A percentile compares a stretch with the other conserved stretches of the same genome.
phyloP scores from a whole-genome alignment of 1,139 yeast species.

The Taphrina populina region DNA sequence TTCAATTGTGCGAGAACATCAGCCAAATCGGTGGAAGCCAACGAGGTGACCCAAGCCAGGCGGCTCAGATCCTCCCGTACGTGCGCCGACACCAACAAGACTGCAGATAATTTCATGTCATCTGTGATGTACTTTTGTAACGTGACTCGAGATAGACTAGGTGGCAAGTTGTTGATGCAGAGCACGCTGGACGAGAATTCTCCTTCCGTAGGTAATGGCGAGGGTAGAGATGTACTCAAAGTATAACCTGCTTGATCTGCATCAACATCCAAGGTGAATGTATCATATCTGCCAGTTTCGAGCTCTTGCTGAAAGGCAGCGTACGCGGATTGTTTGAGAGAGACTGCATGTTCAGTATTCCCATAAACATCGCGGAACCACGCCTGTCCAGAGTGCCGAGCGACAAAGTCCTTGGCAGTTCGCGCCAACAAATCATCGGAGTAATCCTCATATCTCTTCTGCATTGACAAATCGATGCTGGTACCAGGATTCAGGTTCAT shows the following conservation, averaged over 20 bases:
- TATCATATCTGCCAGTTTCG: slow-evolving; percentile 35
- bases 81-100: not conserved
- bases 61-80: slow-evolving; percentile 7
- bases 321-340: slow-evolving; percentile 19
- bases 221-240: slow-evolving; percentile 1
- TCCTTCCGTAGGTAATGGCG: not conserved
- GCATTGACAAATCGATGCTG: slow-evolving; percentile 14
- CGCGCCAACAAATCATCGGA: slow-evolving; percentile 38
- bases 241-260: slow-evolving; percentile 2
- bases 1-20: slow-evolving; percentile 35
- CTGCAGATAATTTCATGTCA: not conserved
- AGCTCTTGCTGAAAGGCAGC: slow-evolving; percentile 33
- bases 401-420: slow-evolving; percentile 39
- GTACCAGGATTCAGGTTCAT: slow-evolving; percentile 32
- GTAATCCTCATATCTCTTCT: slow-evolving; percentile 37
- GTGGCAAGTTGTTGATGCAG: not conserved
- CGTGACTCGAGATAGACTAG: not conserved
- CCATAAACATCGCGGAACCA: slow-evolving; percentile 40
- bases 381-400: slow-evolving; percentile 36
- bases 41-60: slow-evolving; percentile 37
- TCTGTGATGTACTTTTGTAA: not conserved
- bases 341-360: slow-evolving; percentile 7
- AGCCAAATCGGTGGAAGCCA: slow-evolving; percentile 34
- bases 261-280: slow-evolving; percentile 34
- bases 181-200: slow-evolving; percentile 15